Evolutionary conservation across 1,284 basidiomycete genomes (phyloP).

Genomic region (Irpex rosettiformis): DNA sequence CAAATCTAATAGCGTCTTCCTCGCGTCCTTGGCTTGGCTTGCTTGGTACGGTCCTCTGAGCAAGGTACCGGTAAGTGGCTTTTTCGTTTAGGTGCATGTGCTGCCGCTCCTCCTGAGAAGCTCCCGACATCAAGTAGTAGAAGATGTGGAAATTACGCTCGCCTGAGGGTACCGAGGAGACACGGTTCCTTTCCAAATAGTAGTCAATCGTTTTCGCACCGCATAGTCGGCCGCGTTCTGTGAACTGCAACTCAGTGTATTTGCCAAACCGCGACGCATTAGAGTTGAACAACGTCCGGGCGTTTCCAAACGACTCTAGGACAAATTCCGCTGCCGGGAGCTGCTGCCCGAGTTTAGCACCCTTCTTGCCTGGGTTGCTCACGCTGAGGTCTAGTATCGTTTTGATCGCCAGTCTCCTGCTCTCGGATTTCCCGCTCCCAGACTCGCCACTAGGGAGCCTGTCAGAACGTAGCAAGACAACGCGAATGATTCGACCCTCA

Average conservation of each 20-base stretch:
- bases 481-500: slow-evolving; percentile 35
- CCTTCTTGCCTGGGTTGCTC: slow-evolving; percentile 90
- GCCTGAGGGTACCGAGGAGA: slow-evolving; percentile 76
- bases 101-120: slow-evolving; percentile 81
- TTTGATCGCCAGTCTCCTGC: slow-evolving; percentile 86
- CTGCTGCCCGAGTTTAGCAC: slow-evolving; percentile 80
- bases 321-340: slow-evolving; percentile 94
- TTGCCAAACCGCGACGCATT: slow-evolving; percentile 92
- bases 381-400: slow-evolving; percentile 86
- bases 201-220: slow-evolving; percentile 97
- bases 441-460: slow-evolving; percentile 74
- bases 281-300: slow-evolving; percentile 85
- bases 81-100: slow-evolving; percentile 84
- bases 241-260: slow-evolving; percentile 94
- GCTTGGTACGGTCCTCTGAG: slow-evolving; percentile 48
- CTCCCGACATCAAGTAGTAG: slow-evolving; percentile 92
- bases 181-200: slow-evolving; percentile 89
- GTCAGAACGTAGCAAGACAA: slow-evolving; percentile 5
- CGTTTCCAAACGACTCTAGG: slow-evolving; percentile 90
- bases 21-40: slow-evolving; percentile 40
- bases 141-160: slow-evolving; percentile 98
- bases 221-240: slow-evolving; percentile 81
- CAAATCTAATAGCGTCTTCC: slow-evolving; percentile 81
- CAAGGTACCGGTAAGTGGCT: slow-evolving; percentile 81
- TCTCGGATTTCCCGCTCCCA: slow-evolving; percentile 92